phyloP scores from a whole-genome alignment of 306 rosid species.

The Aeschynomene evenia region DNA sequence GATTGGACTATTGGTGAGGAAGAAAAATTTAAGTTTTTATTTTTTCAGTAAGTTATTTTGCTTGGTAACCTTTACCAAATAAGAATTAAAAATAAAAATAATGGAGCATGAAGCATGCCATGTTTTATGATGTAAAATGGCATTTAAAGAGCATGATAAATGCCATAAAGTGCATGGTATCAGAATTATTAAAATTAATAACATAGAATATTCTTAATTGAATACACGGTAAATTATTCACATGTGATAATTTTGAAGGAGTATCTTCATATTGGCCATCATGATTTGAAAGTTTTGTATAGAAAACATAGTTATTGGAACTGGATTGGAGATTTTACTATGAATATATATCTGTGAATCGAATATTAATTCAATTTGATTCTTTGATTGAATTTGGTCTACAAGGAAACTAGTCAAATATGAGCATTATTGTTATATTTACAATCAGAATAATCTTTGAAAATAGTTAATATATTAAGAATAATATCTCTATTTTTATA shows the following conservation, averaged over 20 bases:
- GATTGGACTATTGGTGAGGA: neutral
- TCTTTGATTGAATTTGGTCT: too few relatives aligned
- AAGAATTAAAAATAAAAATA: neutral
- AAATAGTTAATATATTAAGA: too few relatives aligned
- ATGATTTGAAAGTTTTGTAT: neutral
- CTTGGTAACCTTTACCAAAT: neutral
- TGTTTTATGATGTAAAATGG: constrained; percentile 5
- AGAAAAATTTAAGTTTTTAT: neutral
- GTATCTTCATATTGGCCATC: neutral
- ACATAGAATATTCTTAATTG: neutral
- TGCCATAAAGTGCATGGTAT: constrained; percentile 8
- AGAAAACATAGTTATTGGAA: too few relatives aligned
- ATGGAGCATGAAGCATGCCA: constrained; percentile 29
- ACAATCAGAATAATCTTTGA: too few relatives aligned
- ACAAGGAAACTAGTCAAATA: too few relatives aligned
- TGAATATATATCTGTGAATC: too few relatives aligned
- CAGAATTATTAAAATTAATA: neutral
- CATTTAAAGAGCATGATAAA: constrained; percentile 24
- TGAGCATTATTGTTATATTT: too few relatives aligned
- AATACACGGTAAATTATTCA: neutral
- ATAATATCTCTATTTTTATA: too few relatives aligned
- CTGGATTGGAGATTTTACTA: too few relatives aligned
- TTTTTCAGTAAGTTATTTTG: neutral
- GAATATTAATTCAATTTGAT: too few relatives aligned
- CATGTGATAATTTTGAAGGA: neutral